Evolutionary conservation across 1,284 basidiomycete genomes (phyloP), one percentile per base, ranked within the genome.

Genomic region (Ustilago sp.): DNA sequence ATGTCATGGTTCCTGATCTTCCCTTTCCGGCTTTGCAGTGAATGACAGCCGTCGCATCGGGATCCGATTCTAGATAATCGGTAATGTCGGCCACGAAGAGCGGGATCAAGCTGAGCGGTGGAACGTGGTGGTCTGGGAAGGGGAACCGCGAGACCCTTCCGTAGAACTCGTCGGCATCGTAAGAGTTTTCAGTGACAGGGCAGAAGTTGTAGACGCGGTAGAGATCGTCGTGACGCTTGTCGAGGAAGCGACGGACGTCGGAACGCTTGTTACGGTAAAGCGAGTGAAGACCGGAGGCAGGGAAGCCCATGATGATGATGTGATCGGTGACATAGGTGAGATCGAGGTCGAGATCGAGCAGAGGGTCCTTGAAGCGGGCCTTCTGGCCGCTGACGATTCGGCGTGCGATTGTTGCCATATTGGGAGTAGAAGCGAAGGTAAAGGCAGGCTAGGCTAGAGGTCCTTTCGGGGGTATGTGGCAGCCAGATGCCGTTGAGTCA

Each of bases 151-250:
- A 94, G 28, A 94, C 92, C 36, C 92, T 88, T 8, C 82, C 81
- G 52, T 85, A 81, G 80, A 88, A 88, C 50, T 84, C 87, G 38
- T 86, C 85, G 3, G 88, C 80, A 19, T 88, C 86, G 80, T 89
- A 89, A 19, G 84, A 82, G 72, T 88, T 88, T 63, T 89, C 88
- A 56, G 86, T 87, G 15, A 72, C 68, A 1, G 84, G 84, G 32
- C 84, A 84, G 50, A 95, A 91, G 86, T 96, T 96, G 89, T 93
- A 95, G 36, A 93, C 89, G 90, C 93, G 92, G 83, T 90, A 95
- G 78, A 93, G 91, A 79, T 91, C 89, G 7, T 90, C 90, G 77
- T 94, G 93, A 50, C 91, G 89, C 58, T 90, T 88, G 51, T 92
- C 90, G 28, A 95, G 88, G 85, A 95, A 95, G 59, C 89, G 89